phyloP scores from a whole-genome alignment of 345 rosid genomes.

The Eucalyptus cladocalyx region DNA sequence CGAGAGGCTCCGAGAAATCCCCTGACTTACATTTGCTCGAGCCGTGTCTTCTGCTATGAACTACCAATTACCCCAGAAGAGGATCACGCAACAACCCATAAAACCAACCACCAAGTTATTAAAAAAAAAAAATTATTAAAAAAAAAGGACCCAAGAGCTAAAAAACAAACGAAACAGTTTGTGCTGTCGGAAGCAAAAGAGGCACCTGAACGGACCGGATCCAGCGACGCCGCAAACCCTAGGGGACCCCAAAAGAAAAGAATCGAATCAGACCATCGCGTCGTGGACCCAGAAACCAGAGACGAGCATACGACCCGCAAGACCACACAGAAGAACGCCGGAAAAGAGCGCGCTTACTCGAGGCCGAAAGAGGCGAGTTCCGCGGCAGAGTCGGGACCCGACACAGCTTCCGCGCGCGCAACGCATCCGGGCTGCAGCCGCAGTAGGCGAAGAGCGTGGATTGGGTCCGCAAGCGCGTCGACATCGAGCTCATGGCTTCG shows the following conservation, averaged over 20 bases:
- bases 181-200: background rate
- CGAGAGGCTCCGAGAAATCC: slow-evolving; percentile 21
- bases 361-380: background rate
- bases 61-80: background rate
- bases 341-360: background rate
- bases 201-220: slow-evolving; percentile 15
- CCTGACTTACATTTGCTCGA: slow-evolving; percentile 22
- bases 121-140: background rate
- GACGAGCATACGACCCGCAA: background rate
- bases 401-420: background rate
- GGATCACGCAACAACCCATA: background rate
- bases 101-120: background rate
- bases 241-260: background rate
- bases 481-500: background rate
- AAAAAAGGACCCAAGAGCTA: background rate
- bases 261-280: background rate
- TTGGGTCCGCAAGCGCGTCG: background rate
- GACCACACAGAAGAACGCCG: background rate
- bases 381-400: background rate
- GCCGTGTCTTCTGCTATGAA: slow-evolving; percentile 15
- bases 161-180: background rate
- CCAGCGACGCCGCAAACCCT: slow-evolving; percentile 5
- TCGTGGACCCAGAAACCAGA: background rate
- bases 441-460: background rate
- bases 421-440: background rate